These are phyloP conservation scores for Staphylotrichum tortipilum DNA, from an alignment of 495 filamentous ascomycete genomes.

Conservation along the genomic window DNA sequence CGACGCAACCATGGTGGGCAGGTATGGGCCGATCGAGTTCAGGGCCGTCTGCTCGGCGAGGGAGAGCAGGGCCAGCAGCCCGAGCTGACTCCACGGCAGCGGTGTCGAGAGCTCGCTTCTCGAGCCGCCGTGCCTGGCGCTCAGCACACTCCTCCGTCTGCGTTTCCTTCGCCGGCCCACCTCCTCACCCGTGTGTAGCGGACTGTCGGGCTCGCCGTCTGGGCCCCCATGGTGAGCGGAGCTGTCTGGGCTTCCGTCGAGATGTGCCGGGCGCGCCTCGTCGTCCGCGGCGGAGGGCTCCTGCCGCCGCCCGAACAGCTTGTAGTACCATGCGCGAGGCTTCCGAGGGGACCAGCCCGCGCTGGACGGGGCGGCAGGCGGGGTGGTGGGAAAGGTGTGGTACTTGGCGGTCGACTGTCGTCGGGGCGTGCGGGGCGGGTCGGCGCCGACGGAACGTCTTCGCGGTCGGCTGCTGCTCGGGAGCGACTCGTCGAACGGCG, in stretches of 20 bases:
- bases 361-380: slow-evolving; percentile 59
- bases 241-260: too few relatives aligned
- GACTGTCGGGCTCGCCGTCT: neutral
- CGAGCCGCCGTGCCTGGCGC: slow-evolving; percentile 1
- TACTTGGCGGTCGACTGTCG: slow-evolving; percentile 73
- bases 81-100: slow-evolving; percentile 73
- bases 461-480: slow-evolving; percentile 6
- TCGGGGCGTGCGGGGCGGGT: slow-evolving; percentile 15
- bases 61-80: slow-evolving; percentile 77
- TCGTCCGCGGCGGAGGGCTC: slow-evolving; percentile 11
- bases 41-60: slow-evolving; percentile 91
- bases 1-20: slow-evolving; percentile 79
- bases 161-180: neutral
- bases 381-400: slow-evolving; percentile 88
- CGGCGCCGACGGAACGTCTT: slow-evolving; percentile 12
- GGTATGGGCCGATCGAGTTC: slow-evolving; percentile 93
- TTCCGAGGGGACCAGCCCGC: slow-evolving; percentile 6
- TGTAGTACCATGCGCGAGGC: neutral
- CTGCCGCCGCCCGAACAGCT: slow-evolving; percentile 7
- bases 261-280: too few relatives aligned
- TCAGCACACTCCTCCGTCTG: neutral
- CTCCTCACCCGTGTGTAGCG: neutral
- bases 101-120: slow-evolving; percentile 47
- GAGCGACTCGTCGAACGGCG: slow-evolving; percentile 13
- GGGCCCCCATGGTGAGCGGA: too few relatives aligned